A percentile compares a stretch with the other conserved stretches of the same genome.
Evolutionary conservation across 1,139 yeast species (phyloP).

Genomic region (Geotrichum aggregatum): DNA sequence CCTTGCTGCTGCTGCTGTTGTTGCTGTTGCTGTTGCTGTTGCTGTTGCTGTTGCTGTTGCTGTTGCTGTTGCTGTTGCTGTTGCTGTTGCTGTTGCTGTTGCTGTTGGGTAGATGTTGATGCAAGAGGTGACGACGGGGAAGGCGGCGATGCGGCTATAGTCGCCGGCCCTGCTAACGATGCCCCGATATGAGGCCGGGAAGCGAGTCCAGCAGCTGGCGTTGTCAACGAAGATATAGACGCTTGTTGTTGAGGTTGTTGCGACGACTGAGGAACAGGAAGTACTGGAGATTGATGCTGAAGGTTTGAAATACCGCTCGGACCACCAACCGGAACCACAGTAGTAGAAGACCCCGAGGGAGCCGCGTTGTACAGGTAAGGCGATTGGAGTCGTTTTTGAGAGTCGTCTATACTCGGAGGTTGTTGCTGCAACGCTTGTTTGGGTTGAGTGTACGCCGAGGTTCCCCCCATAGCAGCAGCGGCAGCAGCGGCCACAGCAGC

Average conservation of each 20-base stretch:
- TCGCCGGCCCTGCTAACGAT: slow-evolving; percentile 9
- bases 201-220: neutral
- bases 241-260: slow-evolving; percentile 3
- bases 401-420: slow-evolving; percentile 3
- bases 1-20: slow-evolving; percentile 16
- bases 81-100: slow-evolving; percentile 12
- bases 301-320: too few species aligned
- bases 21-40: slow-evolving; percentile 16
- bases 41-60: slow-evolving; percentile 18
- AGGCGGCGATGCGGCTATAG: neutral
- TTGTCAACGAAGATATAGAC: neutral
- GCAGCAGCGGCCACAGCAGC: slow-evolving; percentile 17
- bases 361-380: slow-evolving; percentile 13
- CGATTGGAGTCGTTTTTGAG: slow-evolving; percentile 16
- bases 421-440: slow-evolving; percentile 5
- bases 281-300: too few species aligned
- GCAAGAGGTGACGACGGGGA: slow-evolving; percentile 6
- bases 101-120: slow-evolving; percentile 15
- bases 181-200: slow-evolving; percentile 1
- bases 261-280: neutral
- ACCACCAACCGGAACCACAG: too few species aligned
- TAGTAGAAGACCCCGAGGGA: slow-evolving; percentile 15
- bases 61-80: slow-evolving; percentile 19
- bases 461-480: slow-evolving; percentile 4
- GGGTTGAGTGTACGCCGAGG: slow-evolving; percentile 15